phyloP scores from a whole-genome alignment of 768 basidiomycete species.

The Pleurotus sapidus region DNA sequence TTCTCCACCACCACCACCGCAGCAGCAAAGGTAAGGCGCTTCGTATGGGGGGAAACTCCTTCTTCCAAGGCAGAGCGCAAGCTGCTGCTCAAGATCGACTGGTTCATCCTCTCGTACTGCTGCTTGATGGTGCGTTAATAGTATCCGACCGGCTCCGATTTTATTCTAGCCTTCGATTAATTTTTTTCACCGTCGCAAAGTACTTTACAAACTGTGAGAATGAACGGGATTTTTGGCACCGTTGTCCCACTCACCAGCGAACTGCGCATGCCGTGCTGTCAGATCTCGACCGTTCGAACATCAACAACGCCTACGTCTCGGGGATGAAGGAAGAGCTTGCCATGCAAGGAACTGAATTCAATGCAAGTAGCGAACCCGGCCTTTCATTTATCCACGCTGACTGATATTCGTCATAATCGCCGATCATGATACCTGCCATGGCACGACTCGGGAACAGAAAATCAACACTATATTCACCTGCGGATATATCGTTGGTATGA shows the following conservation, averaged over 20 bases:
- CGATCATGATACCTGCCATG: too few species aligned
- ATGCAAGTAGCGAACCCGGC: conserved; percentile 30
- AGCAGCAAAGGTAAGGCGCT: conserved; percentile 5
- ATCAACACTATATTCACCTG: conserved; percentile 72
- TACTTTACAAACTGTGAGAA: conserved; percentile 63
- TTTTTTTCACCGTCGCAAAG: conserved; percentile 23
- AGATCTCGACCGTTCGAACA: conserved; percentile 70
- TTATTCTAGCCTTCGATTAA: conserved; percentile 8
- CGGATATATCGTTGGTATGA: conserved; percentile 74
- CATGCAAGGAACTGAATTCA: conserved; percentile 64
- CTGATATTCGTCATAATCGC: conserved; percentile 6
- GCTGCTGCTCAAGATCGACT: conserved; percentile 60
- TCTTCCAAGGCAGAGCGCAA: conserved; percentile 40
- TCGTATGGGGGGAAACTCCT: conserved; percentile 23
- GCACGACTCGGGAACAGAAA: conserved; percentile 32
- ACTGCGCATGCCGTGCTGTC: conserved; percentile 9
- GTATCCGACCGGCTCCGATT: conserved; percentile 5
- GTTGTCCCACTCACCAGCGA: too few species aligned
- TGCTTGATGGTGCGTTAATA: conserved; percentile 55
- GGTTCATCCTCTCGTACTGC: conserved; percentile 68
- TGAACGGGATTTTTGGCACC: not conserved
- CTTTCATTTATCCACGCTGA: not conserved
- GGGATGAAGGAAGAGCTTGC: conserved; percentile 73
- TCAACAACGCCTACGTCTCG: conserved; percentile 75
- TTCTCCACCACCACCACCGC: not conserved